Evolutionary conservation across 768 basidiomycete species (phyloP).

Genomic region (Leccinellum luteum): DNA sequence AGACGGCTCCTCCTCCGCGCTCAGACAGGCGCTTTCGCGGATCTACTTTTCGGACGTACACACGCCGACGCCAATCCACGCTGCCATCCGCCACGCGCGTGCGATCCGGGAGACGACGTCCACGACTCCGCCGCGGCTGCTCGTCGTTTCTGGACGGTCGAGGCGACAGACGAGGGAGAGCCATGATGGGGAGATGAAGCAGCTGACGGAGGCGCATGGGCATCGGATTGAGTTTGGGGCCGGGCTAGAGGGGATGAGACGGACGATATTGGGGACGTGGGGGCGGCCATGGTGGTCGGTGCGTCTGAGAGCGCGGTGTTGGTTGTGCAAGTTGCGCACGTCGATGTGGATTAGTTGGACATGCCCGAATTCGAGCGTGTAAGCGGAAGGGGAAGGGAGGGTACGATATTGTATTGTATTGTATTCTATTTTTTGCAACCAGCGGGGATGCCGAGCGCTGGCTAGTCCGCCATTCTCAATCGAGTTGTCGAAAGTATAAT

Average conservation of each 20-base stretch:
- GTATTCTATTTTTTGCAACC: neutral
- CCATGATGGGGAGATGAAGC: slow-evolving; percentile 66
- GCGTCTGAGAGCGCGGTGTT: slow-evolving; percentile 54
- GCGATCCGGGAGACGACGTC: slow-evolving; percentile 25
- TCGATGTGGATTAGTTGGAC: neutral
- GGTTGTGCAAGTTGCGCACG: slow-evolving; percentile 61
- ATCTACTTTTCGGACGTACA: slow-evolving; percentile 59
- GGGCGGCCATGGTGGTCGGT: slow-evolving; percentile 70
- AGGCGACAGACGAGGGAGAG: slow-evolving; percentile 69
- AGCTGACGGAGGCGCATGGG: slow-evolving; percentile 48
- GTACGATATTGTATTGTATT: neutral
- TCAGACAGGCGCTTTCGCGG: slow-evolving; percentile 44
- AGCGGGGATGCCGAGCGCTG: no score
- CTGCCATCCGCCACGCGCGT: slow-evolving; percentile 45
- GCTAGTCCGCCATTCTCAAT: no score
- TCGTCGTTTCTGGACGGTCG: slow-evolving; percentile 74
- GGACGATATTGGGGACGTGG: slow-evolving; percentile 89
- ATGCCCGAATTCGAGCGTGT: neutral
- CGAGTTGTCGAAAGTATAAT: no score
- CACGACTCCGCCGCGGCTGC: slow-evolving; percentile 34
- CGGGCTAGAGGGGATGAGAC: slow-evolving; percentile 43
- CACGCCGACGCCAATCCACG: slow-evolving; percentile 60
- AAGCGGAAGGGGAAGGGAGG: neutral
- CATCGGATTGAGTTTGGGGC: neutral
- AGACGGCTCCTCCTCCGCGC: neutral